phyloP scores from a whole-genome alignment of 73 alveolate genomes.

The Breviolum minutum region DNA sequence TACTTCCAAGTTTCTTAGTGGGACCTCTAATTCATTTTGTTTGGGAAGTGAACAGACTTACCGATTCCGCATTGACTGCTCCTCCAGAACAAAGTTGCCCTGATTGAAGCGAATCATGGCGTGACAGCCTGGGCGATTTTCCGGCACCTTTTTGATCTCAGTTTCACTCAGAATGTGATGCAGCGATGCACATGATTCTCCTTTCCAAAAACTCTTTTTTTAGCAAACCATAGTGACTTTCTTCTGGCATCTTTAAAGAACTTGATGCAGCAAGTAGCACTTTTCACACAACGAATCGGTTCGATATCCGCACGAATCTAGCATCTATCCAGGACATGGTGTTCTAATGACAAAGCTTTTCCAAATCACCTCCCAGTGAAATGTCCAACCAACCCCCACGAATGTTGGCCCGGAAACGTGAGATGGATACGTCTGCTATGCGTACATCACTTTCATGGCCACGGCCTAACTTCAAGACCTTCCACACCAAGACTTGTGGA shows the following conservation, averaged over 20 bases:
- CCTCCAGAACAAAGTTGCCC: conserved; percentile 85
- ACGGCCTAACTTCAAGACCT: conserved; percentile 96
- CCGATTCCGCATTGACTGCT: background rate
- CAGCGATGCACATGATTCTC: background rate
- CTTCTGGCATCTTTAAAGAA: background rate
- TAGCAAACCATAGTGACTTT: background rate
- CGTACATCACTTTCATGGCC: conserved; percentile 97
- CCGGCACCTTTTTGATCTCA: no score
- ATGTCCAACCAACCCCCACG: background rate
- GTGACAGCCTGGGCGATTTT: conserved; percentile 69
- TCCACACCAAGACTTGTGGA: background rate
- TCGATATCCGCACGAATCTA: background rate
- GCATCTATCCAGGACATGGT: background rate
- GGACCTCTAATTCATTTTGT: no score
- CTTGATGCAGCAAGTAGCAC: no score
- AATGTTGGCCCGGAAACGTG: conserved; percentile 43
- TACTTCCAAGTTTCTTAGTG: no score
- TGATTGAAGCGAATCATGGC: conserved; percentile 88
- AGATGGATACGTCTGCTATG: conserved; percentile 96
- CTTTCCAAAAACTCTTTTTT: background rate
- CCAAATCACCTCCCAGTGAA: no score
- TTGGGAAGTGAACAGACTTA: no score
- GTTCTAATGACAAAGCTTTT: background rate
- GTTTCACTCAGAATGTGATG: background rate
- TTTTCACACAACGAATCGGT: no score